Base-by-base conservation (phyloP, 441 rosid genomes). In the Corymbia calophylla region DNA sequence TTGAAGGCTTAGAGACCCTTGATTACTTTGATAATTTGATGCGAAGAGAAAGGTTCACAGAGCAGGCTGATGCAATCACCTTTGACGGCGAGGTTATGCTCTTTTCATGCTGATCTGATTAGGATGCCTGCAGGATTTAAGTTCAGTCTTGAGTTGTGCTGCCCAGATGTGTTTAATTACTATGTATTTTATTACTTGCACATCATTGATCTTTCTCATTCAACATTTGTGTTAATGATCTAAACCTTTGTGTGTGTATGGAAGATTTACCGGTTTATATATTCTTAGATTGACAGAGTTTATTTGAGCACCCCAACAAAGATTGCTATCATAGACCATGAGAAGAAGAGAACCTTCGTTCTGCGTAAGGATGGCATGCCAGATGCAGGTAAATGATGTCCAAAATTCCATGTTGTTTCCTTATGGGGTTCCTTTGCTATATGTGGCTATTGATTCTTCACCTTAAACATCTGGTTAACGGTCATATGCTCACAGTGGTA, bases 1-100 rank as follows among this genome's bases (percentile, higher is more conserved):
- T 95, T n/a, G 97, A 95, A 92, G 97, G 97, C 88, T 89, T 95
- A 94, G 97, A 95, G 96, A 95, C 97, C 9, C 95, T 95, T 44
- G 96, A 95, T 93, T 95, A 93, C 91, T 92, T 95, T 82, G 96
- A 95, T 90, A 93, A 93, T 92, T 88, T 95, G 92, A 93, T 88
- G 93, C 60, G 87, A 56, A 92, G 89, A 91, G 94, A 95, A 90
- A 93, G 96, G 91, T 94, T 88, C 93, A 95, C 97, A 0, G 97
- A 95, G 93, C 97, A 95, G 90, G 97, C 96, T 84, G 96, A 95
- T 90, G 96, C 97, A 86, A 93, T 95, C 48, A 95, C 96, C 64
- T 95, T 95, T 86, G 97, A 95, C 44, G 95, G 95, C 44, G 95
- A 95, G 96, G 97, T 96, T 92, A 56, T 90, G 31, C 44, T 87